Evolutionary conservation across 1,139 yeast species (phyloP).

Genomic region (Saccharomyces hybrid): DNA sequence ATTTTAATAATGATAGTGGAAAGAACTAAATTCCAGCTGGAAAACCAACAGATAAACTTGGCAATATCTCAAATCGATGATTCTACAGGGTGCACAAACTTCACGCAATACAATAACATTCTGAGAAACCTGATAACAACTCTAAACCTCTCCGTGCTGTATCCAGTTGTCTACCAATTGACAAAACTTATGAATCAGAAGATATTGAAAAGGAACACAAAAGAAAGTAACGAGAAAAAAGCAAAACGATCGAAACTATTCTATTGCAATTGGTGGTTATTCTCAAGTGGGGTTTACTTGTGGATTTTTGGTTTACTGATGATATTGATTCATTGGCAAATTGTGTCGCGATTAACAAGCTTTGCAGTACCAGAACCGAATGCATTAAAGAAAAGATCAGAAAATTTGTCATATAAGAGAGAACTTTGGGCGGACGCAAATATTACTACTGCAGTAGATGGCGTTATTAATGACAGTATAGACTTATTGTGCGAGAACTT

Average conservation of each 20-base stretch:
- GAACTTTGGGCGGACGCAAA: neutral
- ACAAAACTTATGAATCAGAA: conserved; percentile 1
- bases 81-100: neutral
- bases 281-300: conserved; percentile 8
- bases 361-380: neutral
- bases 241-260: neutral
- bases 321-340: conserved; percentile 9
- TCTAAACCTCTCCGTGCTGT: neutral
- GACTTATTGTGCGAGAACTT: neutral
- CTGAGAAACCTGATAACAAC: neutral
- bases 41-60: neutral
- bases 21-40: neutral
- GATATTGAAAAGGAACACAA: neutral
- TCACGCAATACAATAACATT: neutral
- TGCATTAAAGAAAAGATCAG: neutral
- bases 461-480: neutral
- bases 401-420: neutral
- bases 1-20: neutral
- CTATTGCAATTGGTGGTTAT: conserved; percentile 9
- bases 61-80: neutral
- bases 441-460: neutral
- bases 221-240: neutral
- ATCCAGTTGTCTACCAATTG: neutral
- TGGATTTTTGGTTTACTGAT: conserved; percentile 7
- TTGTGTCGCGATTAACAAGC: conserved; percentile 3